A percentile compares a stretch with the other conserved stretches of the same genome.
phyloP scores from a whole-genome alignment of 2,329 filamentous ascomycete species.

The Bipolaris cookei region DNA sequence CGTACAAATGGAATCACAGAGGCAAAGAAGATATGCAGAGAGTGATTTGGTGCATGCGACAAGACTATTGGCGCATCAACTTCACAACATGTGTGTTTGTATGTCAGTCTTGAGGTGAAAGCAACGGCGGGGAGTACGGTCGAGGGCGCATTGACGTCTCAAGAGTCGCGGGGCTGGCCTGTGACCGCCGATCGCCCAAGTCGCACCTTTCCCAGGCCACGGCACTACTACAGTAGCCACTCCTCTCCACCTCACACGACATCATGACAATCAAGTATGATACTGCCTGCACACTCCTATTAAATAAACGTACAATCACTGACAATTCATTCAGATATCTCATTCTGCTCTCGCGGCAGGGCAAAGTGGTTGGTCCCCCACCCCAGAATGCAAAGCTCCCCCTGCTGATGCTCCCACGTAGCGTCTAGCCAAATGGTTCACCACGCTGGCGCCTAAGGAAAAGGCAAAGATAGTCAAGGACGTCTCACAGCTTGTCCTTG shows the following conservation, averaged over 20 bases:
- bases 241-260: slow-evolving; percentile 18
- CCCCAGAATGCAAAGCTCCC: slow-evolving; percentile 29
- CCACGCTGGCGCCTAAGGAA: slow-evolving; percentile 93
- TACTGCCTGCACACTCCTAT: not conserved
- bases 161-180: slow-evolving; percentile 30
- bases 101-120: not conserved
- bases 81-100: not conserved
- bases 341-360: slow-evolving; percentile 95
- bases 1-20: not conserved
- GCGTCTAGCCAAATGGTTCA: slow-evolving; percentile 99
- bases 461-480: slow-evolving; percentile 99
- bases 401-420: slow-evolving; percentile 54
- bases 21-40: not conserved
- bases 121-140: slow-evolving; percentile 12
- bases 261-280: slow-evolving; percentile 64
- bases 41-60: no score
- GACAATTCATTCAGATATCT: slow-evolving; percentile 72
- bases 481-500: slow-evolving; percentile 95
- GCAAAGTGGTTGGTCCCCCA: slow-evolving; percentile 85
- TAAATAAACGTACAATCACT: no score
- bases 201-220: slow-evolving; percentile 12
- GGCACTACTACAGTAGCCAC: slow-evolving; percentile 1
- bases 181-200: slow-evolving; percentile 26
- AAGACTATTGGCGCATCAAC: slow-evolving; percentile 1
- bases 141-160: slow-evolving; percentile 33